phyloP scores from a whole-genome alignment of 2,329 filamentous ascomycete species.

The Cordyceps cicadae region DNA sequence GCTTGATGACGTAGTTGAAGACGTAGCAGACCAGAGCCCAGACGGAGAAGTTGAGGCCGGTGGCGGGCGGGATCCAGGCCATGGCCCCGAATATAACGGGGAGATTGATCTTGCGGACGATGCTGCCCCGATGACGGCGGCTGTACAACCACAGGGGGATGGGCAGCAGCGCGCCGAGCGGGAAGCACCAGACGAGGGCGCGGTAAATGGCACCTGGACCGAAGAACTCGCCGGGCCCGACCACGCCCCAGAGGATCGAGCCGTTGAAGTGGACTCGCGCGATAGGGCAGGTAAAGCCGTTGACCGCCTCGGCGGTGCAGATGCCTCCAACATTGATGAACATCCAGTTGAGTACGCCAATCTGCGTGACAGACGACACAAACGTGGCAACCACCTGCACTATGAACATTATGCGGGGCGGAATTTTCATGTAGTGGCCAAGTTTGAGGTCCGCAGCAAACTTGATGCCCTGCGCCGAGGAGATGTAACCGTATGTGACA shows the following conservation, averaged over 20 bases:
- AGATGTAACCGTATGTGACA: slow-evolving; percentile 85
- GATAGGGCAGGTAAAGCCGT: slow-evolving; percentile 81
- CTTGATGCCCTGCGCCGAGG: slow-evolving; percentile 80
- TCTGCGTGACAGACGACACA: slow-evolving; percentile 72
- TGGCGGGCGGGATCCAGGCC: slow-evolving; percentile 79
- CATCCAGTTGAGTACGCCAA: slow-evolving; percentile 85
- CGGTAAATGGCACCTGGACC: slow-evolving; percentile 67
- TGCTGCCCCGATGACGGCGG: slow-evolving; percentile 48
- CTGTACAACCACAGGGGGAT: slow-evolving; percentile 66
- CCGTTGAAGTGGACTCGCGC: slow-evolving; percentile 86
- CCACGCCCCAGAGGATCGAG: slow-evolving; percentile 81
- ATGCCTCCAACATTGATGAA: slow-evolving; percentile 67
- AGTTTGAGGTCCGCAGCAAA: slow-evolving; percentile 83
- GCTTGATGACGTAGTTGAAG: slow-evolving; percentile 71
- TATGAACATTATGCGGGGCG: slow-evolving; percentile 68
- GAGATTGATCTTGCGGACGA: slow-evolving; percentile 70
- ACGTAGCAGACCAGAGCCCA: slow-evolving; percentile 80
- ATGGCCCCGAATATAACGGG: slow-evolving; percentile 77
- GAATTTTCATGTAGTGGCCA: slow-evolving; percentile 83
- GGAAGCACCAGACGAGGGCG: slow-evolving; percentile 72
- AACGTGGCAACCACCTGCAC: slow-evolving; percentile 70
- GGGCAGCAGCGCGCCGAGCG: slow-evolving; percentile 66
- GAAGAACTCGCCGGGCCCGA: slow-evolving; percentile 77
- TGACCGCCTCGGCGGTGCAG: slow-evolving; percentile 72
- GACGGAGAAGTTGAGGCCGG: slow-evolving; percentile 78